Evolutionary conservation across 2,329 filamentous ascomycete genomes (phyloP), one percentile per base, ranked within the genome.

Genomic region (Furcasterigmium sp.): DNA sequence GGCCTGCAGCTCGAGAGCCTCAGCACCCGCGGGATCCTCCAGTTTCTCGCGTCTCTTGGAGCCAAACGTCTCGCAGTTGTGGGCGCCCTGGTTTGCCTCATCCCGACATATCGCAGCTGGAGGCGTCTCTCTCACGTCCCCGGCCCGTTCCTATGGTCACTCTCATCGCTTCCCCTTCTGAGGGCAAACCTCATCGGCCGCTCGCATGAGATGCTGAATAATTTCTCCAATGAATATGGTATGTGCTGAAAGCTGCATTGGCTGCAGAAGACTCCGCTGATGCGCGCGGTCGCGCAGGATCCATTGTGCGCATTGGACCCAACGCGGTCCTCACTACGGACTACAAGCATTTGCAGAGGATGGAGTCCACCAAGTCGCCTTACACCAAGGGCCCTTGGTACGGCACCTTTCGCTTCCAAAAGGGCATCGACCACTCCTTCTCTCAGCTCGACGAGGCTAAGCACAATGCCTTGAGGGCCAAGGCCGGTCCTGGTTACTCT

Each of bases 401-500:
- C 46, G 58, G 62, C 32, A 60, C 63, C 6, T 57, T 63, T 13
- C 61, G 63, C 25, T 60, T 66, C 49, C 55, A 60, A 17, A 62
- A 62, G 6, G 60, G 54, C 21, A 52, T 61, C 29, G 58, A 65
- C 47, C 65, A 61, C 21, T 51, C 65, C 21, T 55, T 65, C 29
- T 65, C 63, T 2, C 47, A 61, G 47, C 56, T 60, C 21, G 51
- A 65, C 26, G 62, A 67, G 21, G 46, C 48, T 3, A 55, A 57
- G 40, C 66, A 69, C 46, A 56, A 56, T 30, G 56, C 55, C 5
- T 62, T 72, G 49, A 56, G 68, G n/a, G 60, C 63, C 17, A 65
- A 69, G 45, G 70, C 72, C 67, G 59, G 63, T 5, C 58, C 65
- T 2, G 69, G 64, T 17, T 39, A 39, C 68, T 69, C 56, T 45